Percentiles rank a stretch among this genome's conserved stretches.
Evolutionary conservation across 129 eudicot genomes (phyloP).

Genomic region (Saussurea involucrata): DNA sequence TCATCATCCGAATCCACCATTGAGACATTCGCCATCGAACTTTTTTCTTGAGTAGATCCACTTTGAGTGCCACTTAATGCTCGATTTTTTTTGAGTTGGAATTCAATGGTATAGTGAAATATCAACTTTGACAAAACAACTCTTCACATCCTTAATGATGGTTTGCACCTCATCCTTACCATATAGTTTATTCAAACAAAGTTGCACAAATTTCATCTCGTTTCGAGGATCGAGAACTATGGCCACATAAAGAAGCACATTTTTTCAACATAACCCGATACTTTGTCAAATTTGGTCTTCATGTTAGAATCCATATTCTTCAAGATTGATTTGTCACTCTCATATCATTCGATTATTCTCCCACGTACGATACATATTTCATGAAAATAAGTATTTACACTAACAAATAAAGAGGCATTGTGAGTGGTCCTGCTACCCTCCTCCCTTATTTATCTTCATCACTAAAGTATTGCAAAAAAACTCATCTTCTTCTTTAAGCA

Average conservation of each 20-base stretch:
- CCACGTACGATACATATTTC: not conserved
- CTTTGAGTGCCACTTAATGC: too few species aligned
- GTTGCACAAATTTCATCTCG: not conserved
- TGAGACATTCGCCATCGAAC: too few species aligned
- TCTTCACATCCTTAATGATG: too few species aligned
- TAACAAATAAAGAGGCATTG: too few species aligned
- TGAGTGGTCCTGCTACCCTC: not conserved
- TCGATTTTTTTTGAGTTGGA: not conserved
- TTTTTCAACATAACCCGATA: not conserved
- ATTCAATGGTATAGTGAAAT: not conserved
- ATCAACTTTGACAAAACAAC: not conserved
- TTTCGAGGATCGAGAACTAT: too few species aligned
- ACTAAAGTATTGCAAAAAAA: not conserved
- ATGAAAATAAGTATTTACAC: too few species aligned
- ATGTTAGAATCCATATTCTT: not conserved
- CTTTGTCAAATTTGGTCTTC: not conserved
- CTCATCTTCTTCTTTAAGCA: not conserved
- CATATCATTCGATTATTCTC: not conserved
- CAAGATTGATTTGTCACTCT: not conserved
- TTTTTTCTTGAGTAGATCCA: too few species aligned
- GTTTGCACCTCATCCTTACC: not conserved
- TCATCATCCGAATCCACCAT: not conserved
- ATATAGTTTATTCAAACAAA: not conserved
- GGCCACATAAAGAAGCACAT: too few species aligned
- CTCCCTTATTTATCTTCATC: not conserved